Conservation (phyloP, 345 rosid genomes). For the Citrus trifoliata region DNA sequence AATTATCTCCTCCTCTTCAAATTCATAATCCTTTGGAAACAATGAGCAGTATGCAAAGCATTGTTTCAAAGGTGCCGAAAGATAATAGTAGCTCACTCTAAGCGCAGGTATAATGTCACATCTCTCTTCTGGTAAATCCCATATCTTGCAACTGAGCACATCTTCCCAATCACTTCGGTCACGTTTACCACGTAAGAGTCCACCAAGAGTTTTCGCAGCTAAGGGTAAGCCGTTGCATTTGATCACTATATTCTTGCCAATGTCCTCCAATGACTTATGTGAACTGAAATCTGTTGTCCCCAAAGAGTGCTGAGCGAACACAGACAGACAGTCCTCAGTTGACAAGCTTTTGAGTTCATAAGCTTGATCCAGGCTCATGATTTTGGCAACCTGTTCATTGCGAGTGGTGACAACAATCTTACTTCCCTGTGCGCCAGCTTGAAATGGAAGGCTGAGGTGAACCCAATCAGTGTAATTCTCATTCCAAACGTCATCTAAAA, state of each 20-base stretch:
- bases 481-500: slow-evolving; percentile 26
- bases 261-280: not conserved
- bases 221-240: not conserved
- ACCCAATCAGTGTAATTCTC: not conserved
- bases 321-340: not conserved
- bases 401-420: not conserved
- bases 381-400: not conserved
- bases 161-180: not conserved
- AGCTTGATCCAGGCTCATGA: not conserved
- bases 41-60: slow-evolving; percentile 11
- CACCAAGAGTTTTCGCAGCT: not conserved
- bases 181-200: not conserved
- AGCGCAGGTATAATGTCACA: not conserved
- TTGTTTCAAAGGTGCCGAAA: not conserved
- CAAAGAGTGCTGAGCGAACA: not conserved
- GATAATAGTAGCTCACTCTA: not conserved
- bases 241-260: not conserved
- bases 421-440: not conserved
- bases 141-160: not conserved
- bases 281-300: not conserved
- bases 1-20: not conserved
- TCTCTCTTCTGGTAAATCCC: not conserved
- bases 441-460: not conserved
- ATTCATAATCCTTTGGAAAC: slow-evolving; percentile 10
- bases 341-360: not conserved